phyloP scores from a whole-genome alignment of 2,329 filamentous ascomycete species.

The Xylariaceae sp. region DNA sequence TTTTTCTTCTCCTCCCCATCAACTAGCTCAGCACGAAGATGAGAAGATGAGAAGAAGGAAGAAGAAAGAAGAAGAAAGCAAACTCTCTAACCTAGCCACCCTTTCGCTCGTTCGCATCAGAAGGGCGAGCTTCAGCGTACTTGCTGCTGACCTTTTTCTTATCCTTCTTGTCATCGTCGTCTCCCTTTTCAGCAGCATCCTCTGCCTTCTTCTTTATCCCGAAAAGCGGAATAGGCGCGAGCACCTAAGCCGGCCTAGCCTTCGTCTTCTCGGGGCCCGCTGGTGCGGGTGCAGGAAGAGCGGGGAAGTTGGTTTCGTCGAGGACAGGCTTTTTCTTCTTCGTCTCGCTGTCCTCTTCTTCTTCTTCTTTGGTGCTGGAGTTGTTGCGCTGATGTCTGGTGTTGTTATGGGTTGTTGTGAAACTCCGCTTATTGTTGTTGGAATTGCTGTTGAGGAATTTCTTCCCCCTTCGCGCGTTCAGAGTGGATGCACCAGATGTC shows the following conservation, averaged over 20 bases:
- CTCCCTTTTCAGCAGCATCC: neutral
- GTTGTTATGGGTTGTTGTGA: too few relatives aligned
- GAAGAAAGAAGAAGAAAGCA: too few relatives aligned
- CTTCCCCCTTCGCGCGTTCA: too few relatives aligned
- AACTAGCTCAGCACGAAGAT: too few relatives aligned
- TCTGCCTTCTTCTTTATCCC: neutral
- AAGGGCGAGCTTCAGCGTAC: neutral
- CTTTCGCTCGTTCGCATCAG: conserved; percentile 11
- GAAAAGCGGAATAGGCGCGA: conserved; percentile 8
- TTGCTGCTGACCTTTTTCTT: neutral
- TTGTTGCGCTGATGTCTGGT: too few relatives aligned
- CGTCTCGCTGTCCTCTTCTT: too few relatives aligned
- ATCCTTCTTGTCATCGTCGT: neutral
- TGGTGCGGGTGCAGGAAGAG: neutral
- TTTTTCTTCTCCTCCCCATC: too few relatives aligned
- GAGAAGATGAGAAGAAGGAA: too few relatives aligned
- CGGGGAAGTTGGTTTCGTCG: conserved; percentile 3
- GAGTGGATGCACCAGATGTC: too few relatives aligned
- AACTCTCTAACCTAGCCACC: conserved; percentile 3
- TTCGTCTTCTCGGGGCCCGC: neutral
- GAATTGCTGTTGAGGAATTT: too few relatives aligned
- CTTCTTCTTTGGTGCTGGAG: too few relatives aligned
- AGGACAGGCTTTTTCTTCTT: neutral
- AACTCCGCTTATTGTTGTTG: too few relatives aligned
- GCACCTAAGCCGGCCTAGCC: neutral